phyloP scores from a whole-genome alignment of 2,329 filamentous ascomycete genomes.

The Immersiporthe knoxdaviesiana region DNA sequence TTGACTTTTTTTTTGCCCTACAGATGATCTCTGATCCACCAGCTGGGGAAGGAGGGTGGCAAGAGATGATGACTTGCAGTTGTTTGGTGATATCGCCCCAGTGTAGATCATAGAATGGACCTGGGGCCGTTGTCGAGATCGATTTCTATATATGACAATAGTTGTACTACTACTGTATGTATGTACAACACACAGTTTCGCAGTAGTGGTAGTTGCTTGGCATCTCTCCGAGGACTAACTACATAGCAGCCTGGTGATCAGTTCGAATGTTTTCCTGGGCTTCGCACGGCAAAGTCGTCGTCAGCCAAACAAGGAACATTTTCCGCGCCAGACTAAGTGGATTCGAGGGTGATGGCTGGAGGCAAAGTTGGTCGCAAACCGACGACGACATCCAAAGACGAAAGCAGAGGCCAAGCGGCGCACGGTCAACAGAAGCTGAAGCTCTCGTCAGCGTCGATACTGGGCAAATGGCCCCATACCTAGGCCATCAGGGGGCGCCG shows the following conservation, averaged over 20 bases:
- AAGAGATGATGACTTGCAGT: slow-evolving; percentile 4
- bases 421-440: not conserved
- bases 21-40: not conserved
- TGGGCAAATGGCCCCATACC: not conserved
- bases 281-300: not conserved
- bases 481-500: not conserved
- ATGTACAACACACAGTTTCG: not conserved
- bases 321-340: not conserved
- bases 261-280: too few species aligned
- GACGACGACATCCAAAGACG: not conserved
- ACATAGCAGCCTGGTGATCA: not conserved
- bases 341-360: not conserved
- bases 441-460: slow-evolving; percentile 4
- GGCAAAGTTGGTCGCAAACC: not conserved
- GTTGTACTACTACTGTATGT: not conserved
- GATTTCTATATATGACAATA: not conserved
- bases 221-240: not conserved
- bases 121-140: not conserved
- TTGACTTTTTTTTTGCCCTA: not conserved
- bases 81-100: not conserved
- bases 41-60: not conserved
- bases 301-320: not conserved
- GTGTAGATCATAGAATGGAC: not conserved
- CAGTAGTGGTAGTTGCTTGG: not conserved
- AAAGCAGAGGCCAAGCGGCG: not conserved